Evolutionary conservation across 345 rosid genomes (phyloP).

Genomic region (Lagerstroemia speciosa): DNA sequence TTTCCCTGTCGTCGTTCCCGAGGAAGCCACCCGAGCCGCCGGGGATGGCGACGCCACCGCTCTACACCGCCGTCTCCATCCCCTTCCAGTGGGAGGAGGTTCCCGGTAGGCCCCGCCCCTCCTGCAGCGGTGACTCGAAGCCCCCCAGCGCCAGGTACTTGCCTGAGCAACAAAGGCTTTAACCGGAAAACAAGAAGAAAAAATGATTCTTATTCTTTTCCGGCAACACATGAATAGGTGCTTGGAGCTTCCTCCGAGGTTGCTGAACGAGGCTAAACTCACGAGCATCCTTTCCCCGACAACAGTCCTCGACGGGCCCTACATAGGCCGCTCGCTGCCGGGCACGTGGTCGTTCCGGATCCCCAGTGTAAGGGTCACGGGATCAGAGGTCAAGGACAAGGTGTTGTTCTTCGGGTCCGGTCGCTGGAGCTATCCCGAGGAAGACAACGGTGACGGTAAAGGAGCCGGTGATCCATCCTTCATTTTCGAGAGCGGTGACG

Average conservation of each 20-base stretch:
- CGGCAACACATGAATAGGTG: constrained; percentile 6
- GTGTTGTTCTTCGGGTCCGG: constrained; percentile 31
- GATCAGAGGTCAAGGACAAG: constrained; percentile 15
- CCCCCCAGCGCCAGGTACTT: constrained; percentile 5
- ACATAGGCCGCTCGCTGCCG: constrained; percentile 26
- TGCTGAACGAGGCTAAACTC: constrained; percentile 22
- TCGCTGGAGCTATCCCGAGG: constrained; percentile 43
- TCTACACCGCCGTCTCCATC: constrained; percentile 40
- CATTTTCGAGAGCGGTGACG: neutral
- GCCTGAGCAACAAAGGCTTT: no score
- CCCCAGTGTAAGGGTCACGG: constrained; percentile 13
- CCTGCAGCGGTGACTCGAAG: constrained; percentile 16
- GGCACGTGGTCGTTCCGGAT: constrained; percentile 21
- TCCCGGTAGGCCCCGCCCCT: constrained; percentile 71
- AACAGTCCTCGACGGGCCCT: constrained; percentile 47
- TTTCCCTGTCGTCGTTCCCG: constrained; percentile 46
- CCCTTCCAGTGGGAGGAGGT: constrained; percentile 94
- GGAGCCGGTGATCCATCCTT: constrained; percentile 1
- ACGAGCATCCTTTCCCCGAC: constrained; percentile 39
- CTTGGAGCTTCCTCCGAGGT: constrained; percentile 65
- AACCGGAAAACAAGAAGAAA: no score
- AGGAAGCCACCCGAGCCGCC: constrained; percentile 30
- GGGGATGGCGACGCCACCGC: constrained; percentile 53
- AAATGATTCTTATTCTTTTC: no score
- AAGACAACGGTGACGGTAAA: constrained; percentile 6